Base-by-base conservation (phyloP, 805 yeast species). In the Candida montana region DNA sequence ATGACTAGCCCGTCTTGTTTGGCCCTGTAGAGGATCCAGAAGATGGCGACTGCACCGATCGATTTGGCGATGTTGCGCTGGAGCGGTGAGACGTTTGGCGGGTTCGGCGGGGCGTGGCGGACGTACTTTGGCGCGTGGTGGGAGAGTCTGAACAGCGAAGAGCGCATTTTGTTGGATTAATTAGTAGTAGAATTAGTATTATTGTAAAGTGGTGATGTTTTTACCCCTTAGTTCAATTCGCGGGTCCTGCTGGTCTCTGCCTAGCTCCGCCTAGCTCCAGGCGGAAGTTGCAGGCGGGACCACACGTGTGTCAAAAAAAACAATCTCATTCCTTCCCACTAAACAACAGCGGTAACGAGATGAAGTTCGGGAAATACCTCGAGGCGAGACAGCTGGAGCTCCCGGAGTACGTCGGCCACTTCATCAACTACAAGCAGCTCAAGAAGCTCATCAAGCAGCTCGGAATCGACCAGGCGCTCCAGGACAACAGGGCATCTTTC, bases 341-440 rank as follows among this genome's bases (percentile, higher is more conserved):
- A 11, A 8, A 11, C 23, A 12, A 9, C 8, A 9, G 21, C 10
- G 2, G n/a, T 24, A 10, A 19, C 30, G 13, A 27, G 12, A 44
- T 37, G 99, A 93, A 93, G 71, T 93, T 89, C 63, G 99, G 99
- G 39, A 93, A 93, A 64, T 86, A 88, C 58, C 71, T 93, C 59
- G 98, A 95, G 49, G 84, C 95, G 33, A 79, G 97, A 59, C 96
- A 89, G 65, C 71, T 93, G 52, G 97, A 91, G 62, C 70, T 91
- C 45, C 98, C 98, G 10, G 99, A 93, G 63, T 93, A 93, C 62
- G 80, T 95, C 37, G 89, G 91, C 30, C 83, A 87, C 59, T 93
- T 91, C 67, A 91, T 93, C 58, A 89, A 93, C 67, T 93, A 93
- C 65, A 93, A 93, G 67, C 93, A 91, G 4, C 68, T 91, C 44